phyloP scores from a whole-genome alignment of 2,329 filamentous ascomycete genomes.

The Aspergillus sp. region DNA sequence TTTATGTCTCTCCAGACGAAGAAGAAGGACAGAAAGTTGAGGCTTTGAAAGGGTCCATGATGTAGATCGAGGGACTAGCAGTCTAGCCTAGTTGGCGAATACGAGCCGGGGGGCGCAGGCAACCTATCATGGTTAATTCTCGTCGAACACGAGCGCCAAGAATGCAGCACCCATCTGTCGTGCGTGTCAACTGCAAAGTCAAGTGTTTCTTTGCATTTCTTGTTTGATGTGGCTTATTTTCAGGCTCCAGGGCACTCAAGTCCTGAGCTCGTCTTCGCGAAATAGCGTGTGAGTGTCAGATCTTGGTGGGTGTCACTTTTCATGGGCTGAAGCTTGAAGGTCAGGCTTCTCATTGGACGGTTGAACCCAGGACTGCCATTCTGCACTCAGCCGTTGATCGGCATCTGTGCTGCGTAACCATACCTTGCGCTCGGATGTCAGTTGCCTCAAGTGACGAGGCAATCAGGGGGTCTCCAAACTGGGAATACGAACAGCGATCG shows the following conservation, averaged over 20 bases:
- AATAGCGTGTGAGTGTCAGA: not conserved
- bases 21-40: not conserved
- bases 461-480: not conserved
- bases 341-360: not conserved
- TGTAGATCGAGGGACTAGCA: not conserved
- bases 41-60: not conserved
- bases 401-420: not conserved
- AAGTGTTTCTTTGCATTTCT: not conserved
- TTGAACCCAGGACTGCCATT: not conserved
- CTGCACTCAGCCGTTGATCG: not conserved
- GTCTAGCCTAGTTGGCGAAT: slow-evolving; percentile 9
- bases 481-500: not conserved
- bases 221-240: not conserved
- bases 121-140: not conserved
- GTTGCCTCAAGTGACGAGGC: not conserved
- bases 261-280: not conserved
- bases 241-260: not conserved
- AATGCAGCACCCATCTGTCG: not conserved
- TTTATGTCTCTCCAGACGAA: not conserved
- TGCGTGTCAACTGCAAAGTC: not conserved
- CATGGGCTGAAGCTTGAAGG: not conserved
- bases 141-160: not conserved
- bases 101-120: not conserved
- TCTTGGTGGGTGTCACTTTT: not conserved
- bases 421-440: not conserved